These are phyloP conservation scores for Yamadazyma taylorii DNA, from an alignment of 1,139 yeast genomes.

Conservation along the genomic window DNA sequence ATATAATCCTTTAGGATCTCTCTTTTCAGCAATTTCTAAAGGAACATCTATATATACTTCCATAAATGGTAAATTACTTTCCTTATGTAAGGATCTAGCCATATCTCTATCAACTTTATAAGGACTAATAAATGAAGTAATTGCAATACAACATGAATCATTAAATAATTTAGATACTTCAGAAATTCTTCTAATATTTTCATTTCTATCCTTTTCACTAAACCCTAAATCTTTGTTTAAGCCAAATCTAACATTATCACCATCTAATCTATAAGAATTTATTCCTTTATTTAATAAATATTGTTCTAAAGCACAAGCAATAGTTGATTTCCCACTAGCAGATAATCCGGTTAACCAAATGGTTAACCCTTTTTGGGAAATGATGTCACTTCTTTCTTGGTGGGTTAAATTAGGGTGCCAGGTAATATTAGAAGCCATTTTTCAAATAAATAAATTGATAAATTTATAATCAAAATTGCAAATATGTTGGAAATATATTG, in stretches of 20 bases:
- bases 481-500: neutral
- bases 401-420: conserved; percentile 93
- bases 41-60: conserved; percentile 95
- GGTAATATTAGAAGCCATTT: conserved; percentile 91
- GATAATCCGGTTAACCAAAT: conserved; percentile 94
- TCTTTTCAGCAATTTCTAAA: conserved; percentile 86
- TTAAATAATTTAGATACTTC: conserved; percentile 91
- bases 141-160: conserved; percentile 80
- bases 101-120: conserved; percentile 78
- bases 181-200: conserved; percentile 89
- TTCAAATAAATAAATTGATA: conserved; percentile 5
- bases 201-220: conserved; percentile 87
- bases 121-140: conserved; percentile 92
- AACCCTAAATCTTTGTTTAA: conserved; percentile 93
- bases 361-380: conserved; percentile 85
- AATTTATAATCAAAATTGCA: conserved; percentile 1
- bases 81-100: conserved; percentile 82
- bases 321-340: conserved; percentile 93
- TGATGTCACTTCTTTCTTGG: conserved; percentile 68
- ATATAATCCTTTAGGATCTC: conserved; percentile 96
- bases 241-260: conserved; percentile 93
- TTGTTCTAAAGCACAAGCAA: conserved; percentile 93
- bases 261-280: conserved; percentile 85
- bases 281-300: conserved; percentile 64
- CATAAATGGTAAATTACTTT: conserved; percentile 74